A percentile compares a stretch with the other conserved stretches of the same genome.
phyloP scores from a whole-genome alignment of 2,329 filamentous ascomycete species.

The Sporothrix luriei region DNA sequence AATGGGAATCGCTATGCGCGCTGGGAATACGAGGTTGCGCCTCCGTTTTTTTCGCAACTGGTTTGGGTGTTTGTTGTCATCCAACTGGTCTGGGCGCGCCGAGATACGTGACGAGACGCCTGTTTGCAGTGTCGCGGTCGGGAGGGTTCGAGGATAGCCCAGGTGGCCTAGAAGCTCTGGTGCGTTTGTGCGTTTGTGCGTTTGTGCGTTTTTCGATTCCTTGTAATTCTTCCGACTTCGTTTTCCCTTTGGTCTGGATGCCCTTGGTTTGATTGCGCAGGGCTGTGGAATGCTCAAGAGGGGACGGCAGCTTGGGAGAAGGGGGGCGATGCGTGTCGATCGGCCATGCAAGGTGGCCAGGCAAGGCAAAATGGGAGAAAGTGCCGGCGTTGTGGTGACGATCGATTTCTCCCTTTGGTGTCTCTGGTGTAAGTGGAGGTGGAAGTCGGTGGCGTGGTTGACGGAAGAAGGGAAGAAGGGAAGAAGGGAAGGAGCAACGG shows the following conservation, averaged over 20 bases:
- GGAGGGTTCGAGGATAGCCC: too few relatives aligned
- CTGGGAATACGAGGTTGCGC: conserved; percentile 15
- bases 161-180: too few relatives aligned
- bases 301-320: not conserved
- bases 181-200: too few relatives aligned
- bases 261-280: not conserved
- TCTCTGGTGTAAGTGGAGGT: conserved; percentile 7
- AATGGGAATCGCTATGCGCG: not conserved
- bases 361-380: conserved; percentile 13
- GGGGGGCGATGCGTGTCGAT: conserved; percentile 7
- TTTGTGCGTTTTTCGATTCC: too few relatives aligned
- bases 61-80: not conserved
- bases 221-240: too few relatives aligned
- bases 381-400: not conserved
- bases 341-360: conserved; percentile 15
- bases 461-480: not conserved
- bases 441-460: not conserved
- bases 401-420: conserved; percentile 20
- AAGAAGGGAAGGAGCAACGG: too few relatives aligned
- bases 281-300: not conserved
- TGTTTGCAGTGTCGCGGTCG: too few relatives aligned
- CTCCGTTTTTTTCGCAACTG: not conserved
- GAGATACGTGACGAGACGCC: not conserved
- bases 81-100: not conserved
- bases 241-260: not conserved